Base-by-base conservation (phyloP, 2,329 filamentous ascomycete genomes). In the Diaporthe sp. region DNA sequence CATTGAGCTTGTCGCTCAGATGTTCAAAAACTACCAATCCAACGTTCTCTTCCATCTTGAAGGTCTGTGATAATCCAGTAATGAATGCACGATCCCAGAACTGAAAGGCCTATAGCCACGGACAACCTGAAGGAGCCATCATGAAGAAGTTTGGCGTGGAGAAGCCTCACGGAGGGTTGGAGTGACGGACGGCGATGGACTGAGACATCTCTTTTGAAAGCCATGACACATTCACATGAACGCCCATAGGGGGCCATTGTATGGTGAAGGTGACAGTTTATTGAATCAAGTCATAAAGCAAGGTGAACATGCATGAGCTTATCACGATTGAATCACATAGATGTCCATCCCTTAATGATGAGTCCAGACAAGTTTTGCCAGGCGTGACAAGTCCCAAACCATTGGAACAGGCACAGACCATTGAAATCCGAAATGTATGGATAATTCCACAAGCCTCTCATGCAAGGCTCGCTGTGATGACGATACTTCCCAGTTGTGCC, bases 11-110 rank as follows among this genome's bases (percentile, higher is more conserved):
- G 97, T 98, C 7, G 96, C 96, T 0, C 96, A 98, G 82, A 99
- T 99, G 97, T 99, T 98, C 88, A 98, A 98, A 87, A 99, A 98
- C 85, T 99, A 99, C 83, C 96, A 98, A 83, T 98, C 95, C 15
- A 99, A 98, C 80, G 96, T 98, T 19, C 87, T 98, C 8, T 98
- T 99, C 83, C 97, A 99, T 80, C 89, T 99, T 8, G 97, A 98
- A 92, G 97, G 97, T 97, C 87, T 50, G 55, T 69, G 38, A 67
- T 25, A 8, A 64, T 25, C 19, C 1, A 25, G 30, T 40, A 4
- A 38, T 9, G 2, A 3, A 13, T 10, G 17, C 13, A 9, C 15
- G 0, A 19, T 25, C 12, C 7, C 22, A 50, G 54, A 42, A 30
- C 72, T 75, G 30, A 77, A 28, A 38, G 40, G 13, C 13, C 45